Evolutionary conservation across 2,329 filamentous ascomycete species (phyloP), one percentile per base, ranked within the genome.

Genomic region (Cercospora sojina): DNA sequence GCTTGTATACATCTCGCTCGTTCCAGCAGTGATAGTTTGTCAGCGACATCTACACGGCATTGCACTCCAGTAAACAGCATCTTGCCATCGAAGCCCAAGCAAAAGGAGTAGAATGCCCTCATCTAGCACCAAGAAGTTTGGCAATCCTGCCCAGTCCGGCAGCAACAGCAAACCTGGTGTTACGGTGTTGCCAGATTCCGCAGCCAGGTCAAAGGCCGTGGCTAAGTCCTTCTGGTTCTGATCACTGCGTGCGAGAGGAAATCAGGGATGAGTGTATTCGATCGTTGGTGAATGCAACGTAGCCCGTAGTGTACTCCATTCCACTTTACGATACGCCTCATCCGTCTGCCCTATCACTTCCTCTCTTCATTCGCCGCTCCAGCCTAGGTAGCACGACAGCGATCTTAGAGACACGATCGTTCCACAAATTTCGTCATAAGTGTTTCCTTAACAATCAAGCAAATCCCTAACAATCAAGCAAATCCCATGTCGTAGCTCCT

Each of bases 361-460:
- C 2, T 29, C 13, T 51, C 12, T 51, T 27, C 6, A 51, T n/a
- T n/a, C 25, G 23, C 20, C 13, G 23, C n/a, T 5, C 12, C 29
- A 8, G 12, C 31, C 5, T 10, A 23, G 31, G 53, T 57, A 8
- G 13, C 53, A 32, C 27, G 20, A 57, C 18, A 12, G 31, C 27
- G 27, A 32, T 32, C 27, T 12, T 20, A 12, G 53, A 57, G 27
- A 51, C 16, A 57, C 29, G 8, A 12, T 57, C 4, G 53, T 57
- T 18, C 16, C 31, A 57, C 53, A 31, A 57, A 32, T 4, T 35
- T 57, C 53, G 53, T 57, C 53, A 57, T 57, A 5, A 51, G 7
- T 23, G 53, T 57, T 57, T 35, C 53, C 53, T 10, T 31, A 35
- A 29, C 53, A 57, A 57, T 57, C 53, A 57, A 57, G 53, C 53